These are phyloP conservation scores for Maudiozyma humilis DNA, from an alignment of 1,139 yeast genomes.

Conservation along the genomic window DNA sequence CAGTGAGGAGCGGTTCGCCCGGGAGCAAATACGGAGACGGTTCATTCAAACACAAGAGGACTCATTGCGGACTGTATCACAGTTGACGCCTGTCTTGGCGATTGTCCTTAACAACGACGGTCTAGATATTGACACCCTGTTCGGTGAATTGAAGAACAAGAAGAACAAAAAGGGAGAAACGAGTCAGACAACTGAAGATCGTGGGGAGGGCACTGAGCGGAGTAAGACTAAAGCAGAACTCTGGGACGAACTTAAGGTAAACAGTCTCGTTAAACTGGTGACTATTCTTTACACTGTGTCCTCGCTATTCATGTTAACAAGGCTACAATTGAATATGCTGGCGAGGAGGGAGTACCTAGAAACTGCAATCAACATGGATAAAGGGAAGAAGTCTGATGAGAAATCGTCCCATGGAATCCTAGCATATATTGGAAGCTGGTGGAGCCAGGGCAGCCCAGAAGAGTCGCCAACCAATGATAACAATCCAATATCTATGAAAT, in stretches of 20 bases:
- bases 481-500: background rate
- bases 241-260: conserved; percentile 75
- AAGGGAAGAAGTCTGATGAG: conserved; percentile 23
- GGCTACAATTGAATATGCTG: conserved; percentile 78
- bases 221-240: conserved; percentile 56
- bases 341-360: conserved; percentile 81
- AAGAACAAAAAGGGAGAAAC: conserved; percentile 10
- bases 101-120: conserved; percentile 27
- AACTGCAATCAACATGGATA: conserved; percentile 63
- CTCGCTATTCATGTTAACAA: conserved; percentile 63
- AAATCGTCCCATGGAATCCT: background rate
- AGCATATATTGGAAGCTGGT: background rate
- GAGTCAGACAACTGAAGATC: too few relatives aligned
- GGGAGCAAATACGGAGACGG: conserved; percentile 66
- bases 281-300: conserved; percentile 65
- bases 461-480: too few relatives aligned
- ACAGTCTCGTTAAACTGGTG: conserved; percentile 65
- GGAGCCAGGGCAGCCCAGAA: background rate
- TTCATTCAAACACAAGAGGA: conserved; percentile 91
- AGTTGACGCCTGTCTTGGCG: conserved; percentile 70
- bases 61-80: conserved; percentile 75
- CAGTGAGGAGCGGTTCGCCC: conserved; percentile 66
- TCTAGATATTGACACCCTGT: conserved; percentile 24
- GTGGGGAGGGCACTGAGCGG: background rate
- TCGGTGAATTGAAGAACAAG: conserved; percentile 22